A percentile compares a stretch with the other conserved stretches of the same genome.
Evolutionary conservation across 495 filamentous ascomycete genomes (phyloP).

Genomic region (Umbilicaria muhlenbergii): DNA sequence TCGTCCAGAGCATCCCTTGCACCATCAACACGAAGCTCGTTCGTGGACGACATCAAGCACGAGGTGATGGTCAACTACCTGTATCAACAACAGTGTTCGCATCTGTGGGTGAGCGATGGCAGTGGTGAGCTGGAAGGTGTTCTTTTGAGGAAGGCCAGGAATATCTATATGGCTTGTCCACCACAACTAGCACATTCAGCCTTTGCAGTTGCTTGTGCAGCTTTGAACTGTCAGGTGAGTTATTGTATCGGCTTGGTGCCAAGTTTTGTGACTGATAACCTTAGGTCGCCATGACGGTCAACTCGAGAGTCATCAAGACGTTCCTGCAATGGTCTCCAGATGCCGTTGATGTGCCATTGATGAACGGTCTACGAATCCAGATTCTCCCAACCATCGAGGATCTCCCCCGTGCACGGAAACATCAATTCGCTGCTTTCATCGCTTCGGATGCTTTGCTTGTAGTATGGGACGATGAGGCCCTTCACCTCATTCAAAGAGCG

Average conservation of each 20-base stretch:
- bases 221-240: constrained; percentile 53
- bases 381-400: constrained; percentile 56
- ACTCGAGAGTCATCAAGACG: constrained; percentile 59
- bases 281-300: constrained; percentile 66
- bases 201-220: constrained; percentile 45
- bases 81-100: constrained; percentile 58
- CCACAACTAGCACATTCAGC: constrained; percentile 37
- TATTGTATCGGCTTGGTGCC: background rate
- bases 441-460: constrained; percentile 49
- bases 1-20: constrained; percentile 37
- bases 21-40: constrained; percentile 34
- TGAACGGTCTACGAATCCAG: constrained; percentile 58
- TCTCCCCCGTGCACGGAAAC: constrained; percentile 48
- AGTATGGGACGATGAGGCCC: constrained; percentile 64
- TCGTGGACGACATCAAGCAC: constrained; percentile 63
- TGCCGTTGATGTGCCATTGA: constrained; percentile 55
- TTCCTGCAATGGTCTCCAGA: constrained; percentile 57
- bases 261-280: background rate
- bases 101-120: constrained; percentile 54
- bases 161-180: constrained; percentile 55
- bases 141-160: constrained; percentile 47
- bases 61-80: constrained; percentile 75
- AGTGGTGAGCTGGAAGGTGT: constrained; percentile 55
- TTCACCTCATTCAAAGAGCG: constrained; percentile 48
- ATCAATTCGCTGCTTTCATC: constrained; percentile 65